phyloP scores from a whole-genome alignment of 768 basidiomycete species.

The Mycena amicta region DNA sequence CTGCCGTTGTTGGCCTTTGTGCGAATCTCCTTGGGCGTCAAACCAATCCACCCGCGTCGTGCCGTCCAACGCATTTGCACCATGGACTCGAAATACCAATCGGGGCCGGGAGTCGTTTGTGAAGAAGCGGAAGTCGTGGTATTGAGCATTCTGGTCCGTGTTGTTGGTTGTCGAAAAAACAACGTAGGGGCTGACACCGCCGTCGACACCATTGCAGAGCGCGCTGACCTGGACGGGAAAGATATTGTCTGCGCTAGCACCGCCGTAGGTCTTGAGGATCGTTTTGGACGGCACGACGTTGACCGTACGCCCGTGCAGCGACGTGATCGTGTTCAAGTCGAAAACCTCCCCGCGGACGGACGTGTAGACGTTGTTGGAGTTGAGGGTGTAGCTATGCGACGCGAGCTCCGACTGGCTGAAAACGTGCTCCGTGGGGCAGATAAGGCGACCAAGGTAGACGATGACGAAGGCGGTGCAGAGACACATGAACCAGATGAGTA shows the following conservation, averaged over 20 bases:
- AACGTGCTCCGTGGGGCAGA: slow-evolving; percentile 94
- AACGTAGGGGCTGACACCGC: slow-evolving; percentile 83
- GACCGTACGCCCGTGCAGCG: slow-evolving; percentile 68
- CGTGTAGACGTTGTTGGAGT: slow-evolving; percentile 77
- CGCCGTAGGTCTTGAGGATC: slow-evolving; percentile 79
- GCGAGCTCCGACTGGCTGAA: slow-evolving; percentile 79
- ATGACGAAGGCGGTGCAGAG: slow-evolving; percentile 91
- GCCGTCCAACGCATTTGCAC: slow-evolving; percentile 87
- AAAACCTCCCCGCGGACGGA: slow-evolving; percentile 94
- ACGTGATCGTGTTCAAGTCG: slow-evolving; percentile 71
- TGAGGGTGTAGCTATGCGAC: slow-evolving; percentile 61
- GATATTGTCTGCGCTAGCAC: slow-evolving; percentile 66
- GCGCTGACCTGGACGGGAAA: slow-evolving; percentile 98
- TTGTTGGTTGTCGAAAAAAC: slow-evolving; percentile 75
- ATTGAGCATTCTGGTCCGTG: slow-evolving; percentile 73
- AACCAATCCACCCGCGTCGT: slow-evolving; percentile 88
- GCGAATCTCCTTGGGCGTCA: slow-evolving; percentile 73
- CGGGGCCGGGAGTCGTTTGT: slow-evolving; percentile 90
- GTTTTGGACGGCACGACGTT: slow-evolving; percentile 74
- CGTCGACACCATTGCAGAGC: slow-evolving; percentile 84
- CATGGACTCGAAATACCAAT: slow-evolving; percentile 99
- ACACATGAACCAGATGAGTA: slow-evolving; percentile 95
- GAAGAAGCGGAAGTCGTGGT: slow-evolving; percentile 94
- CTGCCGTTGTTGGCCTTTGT: slow-evolving; percentile 64
- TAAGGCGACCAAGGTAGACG: slow-evolving; percentile 80